phyloP scores from a whole-genome alignment of 495 filamentous ascomycete genomes.

The Aspergillus ostianus region DNA sequence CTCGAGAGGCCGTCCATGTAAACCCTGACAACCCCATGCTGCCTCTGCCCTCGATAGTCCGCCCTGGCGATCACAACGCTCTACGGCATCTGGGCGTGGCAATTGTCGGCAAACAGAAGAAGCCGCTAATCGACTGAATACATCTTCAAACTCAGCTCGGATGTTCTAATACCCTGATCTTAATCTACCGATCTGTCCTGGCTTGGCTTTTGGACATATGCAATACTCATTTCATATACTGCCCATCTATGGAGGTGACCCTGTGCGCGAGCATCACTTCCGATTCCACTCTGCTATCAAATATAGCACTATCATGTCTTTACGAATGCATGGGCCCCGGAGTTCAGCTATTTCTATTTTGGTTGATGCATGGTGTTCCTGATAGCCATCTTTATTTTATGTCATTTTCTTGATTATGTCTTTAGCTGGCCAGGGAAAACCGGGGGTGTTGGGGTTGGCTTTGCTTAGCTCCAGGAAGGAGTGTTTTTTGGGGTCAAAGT shows the following conservation, averaged over 20 bases:
- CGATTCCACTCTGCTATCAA: slow-evolving; percentile 15
- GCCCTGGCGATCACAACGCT: slow-evolving; percentile 71
- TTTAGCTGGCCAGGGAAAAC: slow-evolving; percentile 14
- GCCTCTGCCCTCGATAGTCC: slow-evolving; percentile 77
- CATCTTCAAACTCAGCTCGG: background rate
- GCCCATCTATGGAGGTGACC: background rate
- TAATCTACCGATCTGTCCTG: background rate
- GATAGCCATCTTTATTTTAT: slow-evolving; percentile 24
- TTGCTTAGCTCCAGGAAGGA: slow-evolving; percentile 17
- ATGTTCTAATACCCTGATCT: background rate
- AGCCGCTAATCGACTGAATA: slow-evolving; percentile 80
- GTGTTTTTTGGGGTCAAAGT: slow-evolving; percentile 5
- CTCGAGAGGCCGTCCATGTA: slow-evolving; percentile 84
- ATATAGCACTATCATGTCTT: slow-evolving; percentile 28
- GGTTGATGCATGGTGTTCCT: slow-evolving; percentile 31
- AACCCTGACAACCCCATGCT: slow-evolving; percentile 86
- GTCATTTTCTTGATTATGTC: slow-evolving; percentile 7
- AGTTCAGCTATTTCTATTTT: slow-evolving; percentile 24
- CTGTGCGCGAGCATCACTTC: slow-evolving; percentile 12
- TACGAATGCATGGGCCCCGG: slow-evolving; percentile 46
- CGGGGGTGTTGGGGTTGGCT: slow-evolving; percentile 26
- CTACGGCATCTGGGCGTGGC: slow-evolving; percentile 77
- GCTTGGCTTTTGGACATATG: background rate
- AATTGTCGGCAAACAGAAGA: slow-evolving; percentile 81
- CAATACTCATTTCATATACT: background rate